phyloP scores from a whole-genome alignment of 1,284 basidiomycete species.

The Vanrija sp. region DNA sequence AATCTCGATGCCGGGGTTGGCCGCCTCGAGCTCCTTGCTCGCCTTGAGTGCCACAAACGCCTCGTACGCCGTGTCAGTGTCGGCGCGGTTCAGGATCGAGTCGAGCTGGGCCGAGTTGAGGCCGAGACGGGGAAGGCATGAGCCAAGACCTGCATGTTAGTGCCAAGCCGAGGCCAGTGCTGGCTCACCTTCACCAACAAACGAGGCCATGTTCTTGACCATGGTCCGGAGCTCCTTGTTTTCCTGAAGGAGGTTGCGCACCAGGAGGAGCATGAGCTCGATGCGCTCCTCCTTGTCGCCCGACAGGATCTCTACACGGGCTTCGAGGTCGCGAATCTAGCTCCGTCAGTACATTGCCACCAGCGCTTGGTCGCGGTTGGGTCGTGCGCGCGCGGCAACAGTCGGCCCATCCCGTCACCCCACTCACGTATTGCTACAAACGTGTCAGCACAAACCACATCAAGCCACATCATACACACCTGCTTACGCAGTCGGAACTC shows the following conservation, averaged over 20 bases:
- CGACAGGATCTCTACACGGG: constrained; percentile 81
- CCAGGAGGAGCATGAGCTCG: constrained; percentile 70
- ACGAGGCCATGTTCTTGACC: constrained; percentile 66
- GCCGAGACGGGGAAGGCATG: constrained; percentile 65
- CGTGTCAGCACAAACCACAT: constrained; percentile 3
- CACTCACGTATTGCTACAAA: constrained; percentile 40
- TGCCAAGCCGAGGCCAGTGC: neutral
- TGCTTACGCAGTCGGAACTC: constrained; percentile 88
- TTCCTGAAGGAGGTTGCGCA: constrained; percentile 83
- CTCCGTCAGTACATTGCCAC: neutral
- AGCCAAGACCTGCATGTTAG: constrained; percentile 52
- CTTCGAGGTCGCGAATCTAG: constrained; percentile 87
- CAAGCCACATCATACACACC: constrained; percentile 54
- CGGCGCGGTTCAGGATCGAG: constrained; percentile 71
- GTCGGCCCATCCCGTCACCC: neutral
- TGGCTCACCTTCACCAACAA: constrained; percentile 73
- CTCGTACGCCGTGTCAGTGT: constrained; percentile 87
- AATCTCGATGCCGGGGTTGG: constrained; percentile 32
- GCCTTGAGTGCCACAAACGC: constrained; percentile 61
- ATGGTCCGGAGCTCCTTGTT: constrained; percentile 76
- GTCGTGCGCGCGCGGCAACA: neutral
- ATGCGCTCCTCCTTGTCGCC: constrained; percentile 82
- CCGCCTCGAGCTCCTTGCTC: constrained; percentile 31
- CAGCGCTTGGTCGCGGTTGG: too few species aligned
- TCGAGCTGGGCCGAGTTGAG: constrained; percentile 69